Evolutionary conservation across 2,329 filamentous ascomycete genomes (phyloP).

Genomic region (Paecilomyces variotii): DNA sequence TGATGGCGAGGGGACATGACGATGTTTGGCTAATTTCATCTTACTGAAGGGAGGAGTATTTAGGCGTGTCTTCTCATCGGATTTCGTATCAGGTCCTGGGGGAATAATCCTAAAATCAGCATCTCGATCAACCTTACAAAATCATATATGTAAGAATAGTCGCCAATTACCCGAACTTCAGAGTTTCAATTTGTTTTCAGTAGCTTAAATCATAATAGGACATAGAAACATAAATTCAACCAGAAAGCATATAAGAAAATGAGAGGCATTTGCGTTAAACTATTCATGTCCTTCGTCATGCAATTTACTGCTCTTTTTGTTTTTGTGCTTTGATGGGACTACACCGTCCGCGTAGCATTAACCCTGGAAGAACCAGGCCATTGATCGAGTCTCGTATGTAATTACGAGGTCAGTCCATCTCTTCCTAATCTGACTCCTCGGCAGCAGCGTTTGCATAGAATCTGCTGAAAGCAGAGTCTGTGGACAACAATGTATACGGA

Average conservation of each 20-base stretch:
- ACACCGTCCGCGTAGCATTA: background rate
- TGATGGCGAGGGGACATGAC: background rate
- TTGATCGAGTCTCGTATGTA: no score
- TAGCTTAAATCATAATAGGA: background rate
- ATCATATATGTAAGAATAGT: background rate
- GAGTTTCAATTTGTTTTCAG: background rate
- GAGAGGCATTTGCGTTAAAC: background rate
- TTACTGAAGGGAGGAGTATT: background rate
- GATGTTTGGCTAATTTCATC: background rate
- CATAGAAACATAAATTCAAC: background rate
- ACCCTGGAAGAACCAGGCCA: background rate
- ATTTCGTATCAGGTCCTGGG: background rate
- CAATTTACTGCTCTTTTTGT: background rate
- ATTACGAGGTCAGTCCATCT: background rate
- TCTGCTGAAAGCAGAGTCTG: slow-evolving; percentile 29
- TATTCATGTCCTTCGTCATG: background rate
- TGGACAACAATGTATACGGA: slow-evolving; percentile 28
- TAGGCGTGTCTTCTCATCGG: background rate
- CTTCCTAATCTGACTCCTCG: background rate
- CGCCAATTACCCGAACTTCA: background rate
- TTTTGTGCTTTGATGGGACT: background rate
- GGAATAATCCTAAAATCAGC: background rate
- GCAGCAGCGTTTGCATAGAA: slow-evolving; percentile 14
- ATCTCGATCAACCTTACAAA: background rate
- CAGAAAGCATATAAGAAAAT: background rate